phyloP scores from a whole-genome alignment of 345 rosid species.

The Linum trigynum region DNA sequence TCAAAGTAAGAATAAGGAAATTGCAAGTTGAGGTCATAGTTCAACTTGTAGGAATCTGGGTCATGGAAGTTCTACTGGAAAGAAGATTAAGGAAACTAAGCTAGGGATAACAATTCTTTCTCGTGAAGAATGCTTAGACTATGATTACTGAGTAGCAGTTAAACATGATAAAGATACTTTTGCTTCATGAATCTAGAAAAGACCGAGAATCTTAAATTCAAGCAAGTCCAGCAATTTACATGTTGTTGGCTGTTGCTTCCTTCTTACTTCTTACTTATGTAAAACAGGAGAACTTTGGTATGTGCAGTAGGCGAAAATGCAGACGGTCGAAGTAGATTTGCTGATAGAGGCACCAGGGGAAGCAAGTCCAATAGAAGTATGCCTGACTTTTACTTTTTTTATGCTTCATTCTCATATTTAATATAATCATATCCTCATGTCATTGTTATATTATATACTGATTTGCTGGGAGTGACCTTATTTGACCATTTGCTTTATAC shows the following conservation, averaged over 20 bases:
- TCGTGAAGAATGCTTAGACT: background rate
- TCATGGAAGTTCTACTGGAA: no score
- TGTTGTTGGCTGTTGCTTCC: background rate
- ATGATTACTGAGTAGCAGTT: background rate
- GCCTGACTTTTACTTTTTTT: slow-evolving; percentile 1
- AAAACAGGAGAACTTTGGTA: slow-evolving; percentile 84
- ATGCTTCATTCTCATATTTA: background rate
- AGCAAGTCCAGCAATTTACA: background rate
- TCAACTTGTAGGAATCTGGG: background rate
- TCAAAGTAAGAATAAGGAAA: background rate
- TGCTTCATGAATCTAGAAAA: no score
- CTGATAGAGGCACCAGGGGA: slow-evolving; percentile 68
- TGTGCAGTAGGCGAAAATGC: slow-evolving; percentile 75
- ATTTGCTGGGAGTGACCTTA: slow-evolving; percentile 5
- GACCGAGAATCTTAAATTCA: background rate
- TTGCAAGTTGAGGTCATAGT: background rate
- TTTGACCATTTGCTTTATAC: background rate
- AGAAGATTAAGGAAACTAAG: no score
- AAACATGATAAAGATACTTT: background rate
- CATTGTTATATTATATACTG: background rate
- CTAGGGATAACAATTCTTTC: background rate
- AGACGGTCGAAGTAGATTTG: slow-evolving; percentile 72
- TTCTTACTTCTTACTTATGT: slow-evolving; percentile 38
- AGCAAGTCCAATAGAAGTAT: slow-evolving; percentile 67
- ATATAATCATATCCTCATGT: background rate